phyloP scores from a whole-genome alignment of 2,329 filamentous ascomycete genomes.

The Arthrobotrys conoides region DNA sequence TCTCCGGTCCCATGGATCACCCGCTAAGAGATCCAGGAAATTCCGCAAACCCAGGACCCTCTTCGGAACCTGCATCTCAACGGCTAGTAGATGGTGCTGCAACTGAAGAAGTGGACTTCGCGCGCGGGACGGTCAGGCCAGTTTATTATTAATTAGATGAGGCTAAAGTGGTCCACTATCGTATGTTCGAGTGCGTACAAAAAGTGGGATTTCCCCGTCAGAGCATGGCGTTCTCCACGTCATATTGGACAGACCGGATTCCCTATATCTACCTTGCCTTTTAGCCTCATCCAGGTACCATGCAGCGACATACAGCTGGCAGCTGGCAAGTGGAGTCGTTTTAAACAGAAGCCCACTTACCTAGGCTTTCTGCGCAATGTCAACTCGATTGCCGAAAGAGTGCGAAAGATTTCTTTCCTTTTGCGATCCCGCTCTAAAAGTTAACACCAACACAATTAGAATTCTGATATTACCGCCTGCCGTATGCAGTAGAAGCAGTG shows the following conservation, averaged over 20 bases:
- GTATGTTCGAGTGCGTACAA: background rate
- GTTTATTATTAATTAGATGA: slow-evolving; percentile 18
- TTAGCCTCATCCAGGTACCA: slow-evolving; percentile 31
- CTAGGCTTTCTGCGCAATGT: slow-evolving; percentile 22
- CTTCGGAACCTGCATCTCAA: background rate
- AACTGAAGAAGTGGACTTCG: background rate
- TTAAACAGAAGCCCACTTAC: slow-evolving; percentile 24
- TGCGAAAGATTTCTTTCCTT: slow-evolving; percentile 27
- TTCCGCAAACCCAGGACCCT: background rate
- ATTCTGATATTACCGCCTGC: slow-evolving; percentile 14
- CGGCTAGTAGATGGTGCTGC: background rate
- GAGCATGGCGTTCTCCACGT: slow-evolving; percentile 35
- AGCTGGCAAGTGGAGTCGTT: slow-evolving; percentile 27
- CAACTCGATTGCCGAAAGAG: slow-evolving; percentile 32
- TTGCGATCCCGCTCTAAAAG: slow-evolving; percentile 18
- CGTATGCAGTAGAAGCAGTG: slow-evolving; percentile 20
- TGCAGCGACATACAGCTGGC: slow-evolving; percentile 20
- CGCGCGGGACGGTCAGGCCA: slow-evolving; percentile 15
- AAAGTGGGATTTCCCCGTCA: slow-evolving; percentile 37
- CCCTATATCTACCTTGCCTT: slow-evolving; percentile 16
- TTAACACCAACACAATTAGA: slow-evolving; percentile 30
- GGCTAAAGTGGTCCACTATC: slow-evolving; percentile 26
- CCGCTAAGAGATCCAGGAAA: slow-evolving; percentile 52
- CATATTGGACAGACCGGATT: slow-evolving; percentile 14
- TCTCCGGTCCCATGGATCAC: slow-evolving; percentile 59